Percentiles rank a stretch among this genome's conserved stretches.
Conservation (phyloP, 495 filamentous ascomycete genomes). For the Penicillium canariense region DNA sequence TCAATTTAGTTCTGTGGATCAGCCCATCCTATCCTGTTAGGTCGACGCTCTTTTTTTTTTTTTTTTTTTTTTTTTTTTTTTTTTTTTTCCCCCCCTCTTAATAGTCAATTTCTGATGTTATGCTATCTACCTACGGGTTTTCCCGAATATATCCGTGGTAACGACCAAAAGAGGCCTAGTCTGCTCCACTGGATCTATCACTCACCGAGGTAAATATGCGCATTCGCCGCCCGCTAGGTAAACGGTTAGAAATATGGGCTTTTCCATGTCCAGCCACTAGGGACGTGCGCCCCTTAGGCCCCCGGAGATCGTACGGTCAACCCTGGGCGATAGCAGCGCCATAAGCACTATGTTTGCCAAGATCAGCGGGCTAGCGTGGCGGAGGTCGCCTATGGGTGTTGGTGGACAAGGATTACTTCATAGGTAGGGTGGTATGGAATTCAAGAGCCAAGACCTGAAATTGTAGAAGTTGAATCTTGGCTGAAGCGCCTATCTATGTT, state of each 20-base stretch:
- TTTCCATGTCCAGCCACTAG: conserved; percentile 1
- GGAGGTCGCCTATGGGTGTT: conserved; percentile 1
- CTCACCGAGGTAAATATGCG: too few relatives aligned
- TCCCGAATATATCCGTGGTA: too few relatives aligned
- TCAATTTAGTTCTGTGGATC: too few relatives aligned
- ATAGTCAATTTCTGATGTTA: neutral
- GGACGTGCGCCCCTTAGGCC: neutral
- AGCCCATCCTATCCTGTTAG: too few relatives aligned
- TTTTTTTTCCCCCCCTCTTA: neutral
- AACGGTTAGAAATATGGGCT: too few relatives aligned
- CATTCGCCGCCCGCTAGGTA: too few relatives aligned
- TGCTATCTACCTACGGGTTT: neutral
- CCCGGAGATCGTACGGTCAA: neutral
- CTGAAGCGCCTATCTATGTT: neutral
- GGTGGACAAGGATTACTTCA: neutral
- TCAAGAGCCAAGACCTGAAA: neutral
- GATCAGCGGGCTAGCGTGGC: conserved; percentile 1
- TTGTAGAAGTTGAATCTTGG: neutral
- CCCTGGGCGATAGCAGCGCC: neutral
- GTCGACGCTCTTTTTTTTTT: too few relatives aligned
- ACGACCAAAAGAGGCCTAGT: neutral
- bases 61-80: neutral
- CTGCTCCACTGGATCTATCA: neutral
- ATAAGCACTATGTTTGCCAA: conserved; percentile 4
- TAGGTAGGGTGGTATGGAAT: neutral